Conservation (phyloP, 345 rosid genomes). For the Moringa oleifera region DNA sequence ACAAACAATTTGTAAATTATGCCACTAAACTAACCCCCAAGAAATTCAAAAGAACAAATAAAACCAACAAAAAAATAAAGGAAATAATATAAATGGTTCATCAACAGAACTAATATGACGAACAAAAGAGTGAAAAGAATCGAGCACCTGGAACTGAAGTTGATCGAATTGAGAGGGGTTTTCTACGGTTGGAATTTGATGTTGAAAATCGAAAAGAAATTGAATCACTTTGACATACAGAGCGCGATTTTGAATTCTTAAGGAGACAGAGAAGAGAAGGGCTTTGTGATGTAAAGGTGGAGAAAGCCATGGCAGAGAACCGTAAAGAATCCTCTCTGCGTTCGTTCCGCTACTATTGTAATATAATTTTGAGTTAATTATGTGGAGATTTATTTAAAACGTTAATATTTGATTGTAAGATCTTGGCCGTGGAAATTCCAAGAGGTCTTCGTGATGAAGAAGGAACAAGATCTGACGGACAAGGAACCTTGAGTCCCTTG, state of each 20-base stretch:
- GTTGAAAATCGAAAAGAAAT: constrained; percentile 33
- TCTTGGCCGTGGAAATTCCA: too few species aligned
- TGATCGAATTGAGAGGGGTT: constrained; percentile 46
- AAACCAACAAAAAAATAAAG: neutral
- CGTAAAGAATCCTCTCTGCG: neutral
- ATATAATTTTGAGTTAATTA: too few species aligned
- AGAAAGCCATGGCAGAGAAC: constrained; percentile 38
- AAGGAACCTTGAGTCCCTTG: too few species aligned
- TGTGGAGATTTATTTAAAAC: too few species aligned
- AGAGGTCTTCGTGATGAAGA: too few species aligned
- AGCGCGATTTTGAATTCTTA: constrained; percentile 6
- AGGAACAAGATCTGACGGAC: too few species aligned
- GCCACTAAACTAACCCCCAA: neutral
- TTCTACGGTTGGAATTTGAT: constrained; percentile 34
- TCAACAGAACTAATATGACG: neutral
- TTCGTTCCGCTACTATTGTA: too few species aligned
- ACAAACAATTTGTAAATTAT: neutral
- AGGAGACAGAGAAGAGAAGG: constrained; percentile 27
- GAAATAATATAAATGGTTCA: neutral
- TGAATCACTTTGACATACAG: constrained; percentile 20
- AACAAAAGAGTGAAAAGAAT: neutral
- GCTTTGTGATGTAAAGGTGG: constrained; percentile 27
- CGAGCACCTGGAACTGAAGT: constrained; percentile 45
- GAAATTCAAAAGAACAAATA: neutral
- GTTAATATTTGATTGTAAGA: too few species aligned